Percentiles rank a stretch among this genome's conserved stretches.
These are phyloP conservation scores for Malbranchea zuffiana DNA, from an alignment of 2,329 filamentous ascomycete genomes.

Conservation along the genomic window DNA sequence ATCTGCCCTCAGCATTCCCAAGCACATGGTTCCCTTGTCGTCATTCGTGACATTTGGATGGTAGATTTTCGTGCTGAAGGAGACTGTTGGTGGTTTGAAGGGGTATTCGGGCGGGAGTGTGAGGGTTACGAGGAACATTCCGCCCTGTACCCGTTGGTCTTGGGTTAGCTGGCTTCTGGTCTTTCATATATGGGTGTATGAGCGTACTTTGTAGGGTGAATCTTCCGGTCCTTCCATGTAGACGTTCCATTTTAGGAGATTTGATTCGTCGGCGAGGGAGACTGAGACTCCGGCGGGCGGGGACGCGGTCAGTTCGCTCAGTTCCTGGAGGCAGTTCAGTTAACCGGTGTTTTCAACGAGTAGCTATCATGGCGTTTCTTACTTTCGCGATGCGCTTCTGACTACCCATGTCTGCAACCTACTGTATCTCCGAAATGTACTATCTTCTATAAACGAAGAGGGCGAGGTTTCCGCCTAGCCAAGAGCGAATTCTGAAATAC, in stretches of 20 bases:
- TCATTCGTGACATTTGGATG: conserved; percentile 93
- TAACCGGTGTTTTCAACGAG: background rate
- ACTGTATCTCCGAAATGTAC: no score
- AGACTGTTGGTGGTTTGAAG: conserved; percentile 97
- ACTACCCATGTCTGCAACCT: conserved; percentile 33
- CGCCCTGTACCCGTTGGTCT: conserved; percentile 41
- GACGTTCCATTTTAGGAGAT: conserved; percentile 59
- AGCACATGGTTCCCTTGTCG: conserved; percentile 70
- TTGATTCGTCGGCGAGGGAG: conserved; percentile 48
- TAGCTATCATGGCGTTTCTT: conserved; percentile 8
- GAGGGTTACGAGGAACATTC: conserved; percentile 62
- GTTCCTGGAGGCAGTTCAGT: conserved; percentile 40
- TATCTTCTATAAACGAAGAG: no score
- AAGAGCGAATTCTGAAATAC: no score
- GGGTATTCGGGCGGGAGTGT: conserved; percentile 88
- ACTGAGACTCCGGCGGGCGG: conserved; percentile 49
- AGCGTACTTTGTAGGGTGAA: conserved; percentile 53
- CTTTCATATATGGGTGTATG: background rate
- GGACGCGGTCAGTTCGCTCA: conserved; percentile 45
- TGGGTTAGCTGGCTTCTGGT: background rate
- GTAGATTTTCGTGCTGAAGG: conserved; percentile 97
- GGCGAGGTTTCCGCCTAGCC: no score
- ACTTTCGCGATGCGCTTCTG: conserved; percentile 41
- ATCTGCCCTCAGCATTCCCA: conserved; percentile 70
- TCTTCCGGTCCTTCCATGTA: conserved; percentile 54